Evolutionary conservation across 331 rosid genomes (phyloP), one percentile per base, ranked within the genome.

Genomic region (Telfairia occidentalis): DNA sequence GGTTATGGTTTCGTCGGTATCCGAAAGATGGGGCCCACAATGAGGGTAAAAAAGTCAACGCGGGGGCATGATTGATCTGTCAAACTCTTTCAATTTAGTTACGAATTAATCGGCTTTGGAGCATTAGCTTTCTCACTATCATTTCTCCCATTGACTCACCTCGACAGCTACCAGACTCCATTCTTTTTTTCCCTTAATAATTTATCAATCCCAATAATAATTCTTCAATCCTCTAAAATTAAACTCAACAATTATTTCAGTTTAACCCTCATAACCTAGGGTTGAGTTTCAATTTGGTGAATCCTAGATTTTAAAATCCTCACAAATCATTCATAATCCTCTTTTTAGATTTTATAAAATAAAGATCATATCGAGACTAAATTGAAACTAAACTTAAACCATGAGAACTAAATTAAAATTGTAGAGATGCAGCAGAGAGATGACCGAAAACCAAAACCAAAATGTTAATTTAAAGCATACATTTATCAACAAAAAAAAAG

Each of bases 61-160:
- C 43, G 28, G 73, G 32, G 87, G 24, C 35, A 81, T 84, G 60
- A 84, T 84, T 84, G 73, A 78, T 46, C 71, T 77, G 77, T 58
- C 81, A 78, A 52, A 77, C 80, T 54, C 78, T 73, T 73, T 79
- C 76, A 59, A 84, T 72, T 34, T 71, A 79, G 83, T 78, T 77
- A 71, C 76, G 76, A 73, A 65, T 73, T 70, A 59, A 76, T 78
- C 72, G 61, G 65, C 65, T 50, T 82, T 64, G 63, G 75, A 82
- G 57, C 80, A 79, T 59, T 78, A 60, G 37, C 82, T 74, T 63
- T 73, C 63, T 38, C 48, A 73, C 50, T 38, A 78, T 82, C 66
- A 85, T 80, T 78, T 57, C 81, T 8, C n/a, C 45, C 46, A 71
- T 71, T 71, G 76, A 71, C 76, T 71, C 59, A 15, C 3, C 45